Conservation (phyloP, 257 asterid genomes). For the Nicotiana tomentosiformis region DNA sequence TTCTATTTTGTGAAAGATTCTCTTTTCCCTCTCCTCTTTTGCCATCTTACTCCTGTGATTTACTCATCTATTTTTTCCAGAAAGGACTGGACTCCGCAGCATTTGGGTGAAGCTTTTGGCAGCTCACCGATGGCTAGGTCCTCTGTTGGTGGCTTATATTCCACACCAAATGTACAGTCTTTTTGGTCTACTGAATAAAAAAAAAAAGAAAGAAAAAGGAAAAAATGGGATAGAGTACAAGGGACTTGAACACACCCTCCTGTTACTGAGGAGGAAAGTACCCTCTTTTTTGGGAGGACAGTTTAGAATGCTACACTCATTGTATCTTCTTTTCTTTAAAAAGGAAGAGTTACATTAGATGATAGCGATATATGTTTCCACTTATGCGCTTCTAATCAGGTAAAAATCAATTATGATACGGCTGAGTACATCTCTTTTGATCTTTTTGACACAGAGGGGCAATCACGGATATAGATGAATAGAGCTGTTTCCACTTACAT, state of each 20-base stretch:
- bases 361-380: slow-evolving; percentile 24
- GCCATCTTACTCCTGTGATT: slow-evolving; percentile 7
- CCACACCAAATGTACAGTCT: slow-evolving; percentile 72
- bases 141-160: slow-evolving; percentile 72
- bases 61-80: slow-evolving; percentile 37
- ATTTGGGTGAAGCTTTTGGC: slow-evolving; percentile 46
- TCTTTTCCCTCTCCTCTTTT: not conserved
- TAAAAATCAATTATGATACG: not conserved
- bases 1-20: not conserved
- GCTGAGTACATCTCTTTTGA: slow-evolving; percentile 2
- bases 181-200: slow-evolving; percentile 51
- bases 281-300: slow-evolving; percentile 35
- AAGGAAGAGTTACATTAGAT: slow-evolving; percentile 55
- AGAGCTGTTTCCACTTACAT: slow-evolving; percentile 5
- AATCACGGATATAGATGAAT: not conserved
- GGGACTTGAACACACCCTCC: slow-evolving; percentile 34
- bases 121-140: slow-evolving; percentile 50
- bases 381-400: slow-evolving; percentile 14
- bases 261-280: slow-evolving; percentile 33
- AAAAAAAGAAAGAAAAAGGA: not conserved
- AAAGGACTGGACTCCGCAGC: slow-evolving; percentile 48
- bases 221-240: slow-evolving; percentile 18
- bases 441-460: not conserved
- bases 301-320: slow-evolving; percentile 40
- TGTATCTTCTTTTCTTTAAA: slow-evolving; percentile 49